Evolutionary conservation across 768 basidiomycete genomes (phyloP), one percentile per base, ranked within the genome.

Genomic region (Boletellus sp.): DNA sequence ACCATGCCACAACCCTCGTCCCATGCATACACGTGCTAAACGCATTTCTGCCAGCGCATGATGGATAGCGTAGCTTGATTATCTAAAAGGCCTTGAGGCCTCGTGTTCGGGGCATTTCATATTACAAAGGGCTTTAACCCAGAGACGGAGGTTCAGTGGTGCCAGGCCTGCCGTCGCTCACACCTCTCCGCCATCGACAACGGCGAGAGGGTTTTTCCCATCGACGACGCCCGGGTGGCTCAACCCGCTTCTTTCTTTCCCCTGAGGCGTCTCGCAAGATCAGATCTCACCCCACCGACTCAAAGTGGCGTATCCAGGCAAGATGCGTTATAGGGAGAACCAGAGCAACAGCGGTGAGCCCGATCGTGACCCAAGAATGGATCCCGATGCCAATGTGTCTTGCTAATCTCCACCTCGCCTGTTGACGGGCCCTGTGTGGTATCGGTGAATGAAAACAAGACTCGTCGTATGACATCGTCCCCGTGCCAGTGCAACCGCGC

Each of bases 391-490:
- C 24, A n/a, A 46, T 9, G 33, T 12, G 47, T 42, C 9, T 16
- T 22, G 22, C 50, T 56, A 52, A 63, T 56, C 32, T 45, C 15
- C 19, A 53, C 63, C 55, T 43, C 46, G 15, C 42, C 11, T 45
- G 45, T 59, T 57, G 42, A 64, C 57, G 45, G 22, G 10, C 20
- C 34, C 16, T 26, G 34, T 3, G 40, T 41, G 22, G 15, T 5
- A 20, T 28, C 12, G n/a, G 8, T 43, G 16, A 20, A 53, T 17
- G 55, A 36, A 33, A 40, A 46, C 24, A 38, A 69, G 66, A 67
- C 43, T 67, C 65, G 24, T 69, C 67, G 28, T 65, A 67, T 35
- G 67, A 67, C 36, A 63, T 67, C 33, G 61, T 69, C 26, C 51
- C 58, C 4, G 51, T 59, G 6, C 58, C 53, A 16, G 43, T 28